phyloP scores from a whole-genome alignment of 352 stramenopile genomes.

The Phytophthora brassicae region DNA sequence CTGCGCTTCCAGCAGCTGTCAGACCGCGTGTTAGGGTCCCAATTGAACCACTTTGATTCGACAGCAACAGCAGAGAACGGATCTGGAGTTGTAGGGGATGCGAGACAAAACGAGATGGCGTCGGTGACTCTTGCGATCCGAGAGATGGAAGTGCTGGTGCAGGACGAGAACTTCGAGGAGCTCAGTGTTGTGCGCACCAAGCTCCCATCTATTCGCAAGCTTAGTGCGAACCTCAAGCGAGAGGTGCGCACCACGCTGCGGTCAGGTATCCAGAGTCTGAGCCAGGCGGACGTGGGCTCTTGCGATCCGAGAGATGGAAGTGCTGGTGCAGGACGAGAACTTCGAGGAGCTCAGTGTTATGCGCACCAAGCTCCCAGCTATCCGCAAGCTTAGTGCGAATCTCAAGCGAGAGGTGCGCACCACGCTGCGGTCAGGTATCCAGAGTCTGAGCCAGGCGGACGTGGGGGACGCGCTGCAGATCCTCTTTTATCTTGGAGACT shows the following conservation, averaged over 20 bases:
- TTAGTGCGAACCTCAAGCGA: conserved; percentile 49
- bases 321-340: conserved; percentile 44
- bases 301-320: conserved; percentile 76
- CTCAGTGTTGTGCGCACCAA: conserved; percentile 64
- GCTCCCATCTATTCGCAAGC: conserved; percentile 49
- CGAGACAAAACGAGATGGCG: conserved; percentile 49
- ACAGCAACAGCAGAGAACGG: conserved; percentile 17
- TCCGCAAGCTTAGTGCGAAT: conserved; percentile 43
- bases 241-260: conserved; percentile 57
- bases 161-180: conserved; percentile 62
- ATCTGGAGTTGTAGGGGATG: conserved; percentile 11
- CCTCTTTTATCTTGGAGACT: conserved; percentile 70
- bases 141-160: conserved; percentile 63
- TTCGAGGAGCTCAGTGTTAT: conserved; percentile 77
- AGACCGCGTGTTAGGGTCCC: conserved; percentile 46
- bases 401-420: conserved; percentile 61
- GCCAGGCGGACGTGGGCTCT: conserved; percentile 73
- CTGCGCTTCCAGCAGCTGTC: conserved; percentile 80
- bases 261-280: conserved; percentile 54
- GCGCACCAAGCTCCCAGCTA: conserved; percentile 49
- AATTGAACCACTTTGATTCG: conserved; percentile 36
- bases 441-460: conserved; percentile 63
- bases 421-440: conserved; percentile 49
- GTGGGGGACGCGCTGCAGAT: conserved; percentile 80
- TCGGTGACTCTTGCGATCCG: conserved; percentile 69